Conservation (phyloP, 139 green algal genomes). For the Tetraselmis striata region DNA sequence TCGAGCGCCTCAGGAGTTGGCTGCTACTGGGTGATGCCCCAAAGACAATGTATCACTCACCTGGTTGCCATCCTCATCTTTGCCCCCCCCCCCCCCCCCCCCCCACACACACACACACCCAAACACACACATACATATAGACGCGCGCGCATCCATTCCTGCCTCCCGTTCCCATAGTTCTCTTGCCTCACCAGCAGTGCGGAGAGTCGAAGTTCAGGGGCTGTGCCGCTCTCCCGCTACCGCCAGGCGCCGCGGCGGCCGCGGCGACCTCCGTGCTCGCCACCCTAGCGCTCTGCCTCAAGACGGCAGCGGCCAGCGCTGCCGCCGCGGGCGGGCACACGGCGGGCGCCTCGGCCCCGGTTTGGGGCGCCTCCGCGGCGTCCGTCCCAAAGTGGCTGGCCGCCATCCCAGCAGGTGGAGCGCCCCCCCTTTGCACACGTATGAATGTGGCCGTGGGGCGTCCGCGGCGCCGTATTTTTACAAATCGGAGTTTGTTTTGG, state of each 20-base stretch:
- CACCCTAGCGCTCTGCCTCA: neutral
- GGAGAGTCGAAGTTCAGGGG: no score
- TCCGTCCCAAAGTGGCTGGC: neutral
- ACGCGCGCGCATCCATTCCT: no score
- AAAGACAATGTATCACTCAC: no score
- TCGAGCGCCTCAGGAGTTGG: neutral
- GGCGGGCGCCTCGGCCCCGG: no score
- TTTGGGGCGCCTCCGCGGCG: neutral
- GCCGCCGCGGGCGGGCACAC: neutral
- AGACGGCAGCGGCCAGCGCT: neutral
- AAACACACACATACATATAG: no score
- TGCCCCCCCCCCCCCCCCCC: no score
- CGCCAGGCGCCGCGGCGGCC: neutral
- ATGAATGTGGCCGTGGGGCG: neutral
- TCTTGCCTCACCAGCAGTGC: no score
- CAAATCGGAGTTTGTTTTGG: no score
- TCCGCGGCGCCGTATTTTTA: neutral
- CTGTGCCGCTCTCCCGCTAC: no score
- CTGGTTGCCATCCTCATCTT: no score
- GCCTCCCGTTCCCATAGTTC: no score
- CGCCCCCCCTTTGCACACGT: neutral
- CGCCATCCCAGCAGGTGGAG: neutral
- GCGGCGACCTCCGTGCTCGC: neutral
- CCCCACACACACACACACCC: no score
- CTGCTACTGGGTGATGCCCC: neutral